phyloP scores from a whole-genome alignment of 345 rosid species.

The Linum trigynum region DNA sequence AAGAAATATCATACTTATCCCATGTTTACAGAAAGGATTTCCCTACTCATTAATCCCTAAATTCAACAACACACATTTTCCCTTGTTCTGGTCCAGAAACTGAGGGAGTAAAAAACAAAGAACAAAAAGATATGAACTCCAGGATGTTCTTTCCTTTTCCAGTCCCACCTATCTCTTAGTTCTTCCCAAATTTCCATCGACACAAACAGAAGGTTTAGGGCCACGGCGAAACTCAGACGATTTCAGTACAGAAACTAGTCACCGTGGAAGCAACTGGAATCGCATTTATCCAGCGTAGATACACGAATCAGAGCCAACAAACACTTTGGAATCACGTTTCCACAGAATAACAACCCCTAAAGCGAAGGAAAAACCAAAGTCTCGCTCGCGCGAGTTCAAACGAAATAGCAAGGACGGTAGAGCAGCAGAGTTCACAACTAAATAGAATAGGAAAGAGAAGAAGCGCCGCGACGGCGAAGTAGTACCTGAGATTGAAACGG shows the following conservation, averaged over 20 bases:
- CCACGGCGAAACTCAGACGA: neutral
- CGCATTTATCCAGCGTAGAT: no score
- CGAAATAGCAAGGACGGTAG: no score
- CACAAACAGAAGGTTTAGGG: no score
- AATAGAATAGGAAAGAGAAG: neutral
- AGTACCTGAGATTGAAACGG: slow-evolving; percentile 32
- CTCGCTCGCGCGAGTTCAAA: no score
- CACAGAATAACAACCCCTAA: neutral
- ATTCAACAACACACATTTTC: no score
- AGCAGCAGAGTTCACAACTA: neutral
- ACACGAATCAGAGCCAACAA: neutral
- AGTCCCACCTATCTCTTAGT: neutral
- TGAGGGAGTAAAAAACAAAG: neutral
- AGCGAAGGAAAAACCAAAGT: neutral
- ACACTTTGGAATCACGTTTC: neutral
- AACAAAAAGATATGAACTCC: neutral
- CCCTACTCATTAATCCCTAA: no score
- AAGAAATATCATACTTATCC: neutral
- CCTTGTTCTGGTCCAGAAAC: neutral
- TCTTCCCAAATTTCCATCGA: neutral
- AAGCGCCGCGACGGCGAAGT: no score
- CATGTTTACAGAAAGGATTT: no score
- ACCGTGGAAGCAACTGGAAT: no score
- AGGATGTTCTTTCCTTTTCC: neutral
- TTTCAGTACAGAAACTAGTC: neutral